These are phyloP conservation scores for Penicillium paneum DNA, from an alignment of 2,329 filamentous ascomycete genomes.

Conservation along the genomic window DNA sequence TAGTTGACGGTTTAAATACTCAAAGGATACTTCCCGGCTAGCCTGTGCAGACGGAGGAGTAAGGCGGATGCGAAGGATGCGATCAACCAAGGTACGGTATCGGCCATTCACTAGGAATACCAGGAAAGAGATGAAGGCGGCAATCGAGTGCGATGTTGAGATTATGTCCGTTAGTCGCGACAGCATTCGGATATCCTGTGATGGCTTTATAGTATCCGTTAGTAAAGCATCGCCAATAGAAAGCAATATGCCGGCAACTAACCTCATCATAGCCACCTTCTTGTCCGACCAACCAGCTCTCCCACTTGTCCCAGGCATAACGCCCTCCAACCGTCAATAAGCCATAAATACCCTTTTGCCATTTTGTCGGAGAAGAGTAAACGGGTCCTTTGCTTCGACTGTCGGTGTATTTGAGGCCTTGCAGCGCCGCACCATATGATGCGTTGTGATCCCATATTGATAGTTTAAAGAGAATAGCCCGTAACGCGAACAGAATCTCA, in stretches of 20 bases:
- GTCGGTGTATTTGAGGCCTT: conserved; percentile 87
- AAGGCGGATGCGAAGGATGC: conserved; percentile 77
- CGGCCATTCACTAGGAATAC: conserved; percentile 87
- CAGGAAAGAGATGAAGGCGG: conserved; percentile 80
- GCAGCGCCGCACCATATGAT: conserved; percentile 87
- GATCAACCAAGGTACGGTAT: conserved; percentile 86
- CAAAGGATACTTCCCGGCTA: conserved; percentile 88
- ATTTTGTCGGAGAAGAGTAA: conserved; percentile 67
- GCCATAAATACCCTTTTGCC: conserved; percentile 83
- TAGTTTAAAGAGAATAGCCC: conserved; percentile 85
- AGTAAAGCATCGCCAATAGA: conserved; percentile 8
- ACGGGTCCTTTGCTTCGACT: conserved; percentile 64
- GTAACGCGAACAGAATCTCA: conserved; percentile 75
- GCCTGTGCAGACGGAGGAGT: conserved; percentile 81
- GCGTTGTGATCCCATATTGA: conserved; percentile 96
- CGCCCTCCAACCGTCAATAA: conserved; percentile 79
- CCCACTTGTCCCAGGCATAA: conserved; percentile 91
- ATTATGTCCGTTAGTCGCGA: conserved; percentile 65
- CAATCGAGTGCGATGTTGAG: conserved; percentile 73
- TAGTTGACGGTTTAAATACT: conserved; percentile 94
- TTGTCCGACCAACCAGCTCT: conserved; percentile 74
- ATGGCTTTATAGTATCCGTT: conserved; percentile 36
- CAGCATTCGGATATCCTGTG: conserved; percentile 54
- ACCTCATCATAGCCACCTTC: conserved; percentile 70
- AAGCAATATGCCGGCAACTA: conserved; percentile 1